phyloP scores from a whole-genome alignment of 192 early-diverging fungal genomes.

The Coemansia sp. region DNA sequence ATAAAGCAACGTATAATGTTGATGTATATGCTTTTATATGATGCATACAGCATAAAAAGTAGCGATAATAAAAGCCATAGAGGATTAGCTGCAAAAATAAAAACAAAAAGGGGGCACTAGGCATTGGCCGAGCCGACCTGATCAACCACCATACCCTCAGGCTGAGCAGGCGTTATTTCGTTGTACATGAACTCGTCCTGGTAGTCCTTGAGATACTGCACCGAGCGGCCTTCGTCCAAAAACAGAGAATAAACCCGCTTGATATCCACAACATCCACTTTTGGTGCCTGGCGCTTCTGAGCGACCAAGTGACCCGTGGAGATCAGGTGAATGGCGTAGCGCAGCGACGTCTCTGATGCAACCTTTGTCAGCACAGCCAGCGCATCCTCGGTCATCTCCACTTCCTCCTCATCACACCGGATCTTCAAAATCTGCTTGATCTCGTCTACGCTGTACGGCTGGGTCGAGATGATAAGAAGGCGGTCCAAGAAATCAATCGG shows the following conservation, averaged over 20 bases:
- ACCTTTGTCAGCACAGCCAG: conserved; percentile 82
- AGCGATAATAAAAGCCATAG: too few relatives aligned
- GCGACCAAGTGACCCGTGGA: conserved; percentile 90
- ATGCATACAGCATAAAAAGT: too few relatives aligned
- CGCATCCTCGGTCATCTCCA: conserved; percentile 87
- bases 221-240: conserved; percentile 93
- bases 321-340: conserved; percentile 96
- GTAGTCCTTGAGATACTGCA: conserved; percentile 91
- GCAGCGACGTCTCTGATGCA: conserved; percentile 87
- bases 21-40: background rate
- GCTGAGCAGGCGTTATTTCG: conserved; percentile 26
- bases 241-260: conserved; percentile 93
- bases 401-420: conserved; percentile 89
- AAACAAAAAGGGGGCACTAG: too few relatives aligned
- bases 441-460: conserved; percentile 80
- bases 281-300: conserved; percentile 78
- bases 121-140: conserved; percentile 11
- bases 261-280: conserved; percentile 93
- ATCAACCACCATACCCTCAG: conserved; percentile 34
- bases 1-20: background rate
- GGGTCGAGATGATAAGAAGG: conserved; percentile 90
- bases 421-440: conserved; percentile 87
- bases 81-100: too few relatives aligned
- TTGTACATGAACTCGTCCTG: conserved; percentile 94
- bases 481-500: conserved; percentile 96